phyloP scores from a whole-genome alignment of 345 rosid species.

The Populus davidiana region DNA sequence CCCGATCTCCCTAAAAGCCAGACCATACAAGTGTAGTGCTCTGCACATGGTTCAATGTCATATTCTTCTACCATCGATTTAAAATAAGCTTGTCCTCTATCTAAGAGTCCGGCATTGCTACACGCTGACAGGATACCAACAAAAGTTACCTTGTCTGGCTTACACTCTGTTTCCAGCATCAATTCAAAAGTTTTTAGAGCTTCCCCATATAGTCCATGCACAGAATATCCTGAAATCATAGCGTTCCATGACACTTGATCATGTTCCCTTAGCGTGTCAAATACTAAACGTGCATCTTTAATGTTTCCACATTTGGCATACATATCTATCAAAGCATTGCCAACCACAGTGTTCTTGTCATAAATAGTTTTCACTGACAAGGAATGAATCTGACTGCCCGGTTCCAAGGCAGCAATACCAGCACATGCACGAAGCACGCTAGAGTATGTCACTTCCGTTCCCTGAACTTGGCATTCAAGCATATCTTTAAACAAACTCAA shows the following conservation, averaged over 20 bases:
- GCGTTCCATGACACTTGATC: conserved; percentile 74
- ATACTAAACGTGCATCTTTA: conserved; percentile 51
- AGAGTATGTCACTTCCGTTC: conserved; percentile 83
- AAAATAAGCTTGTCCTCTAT: conserved; percentile 60
- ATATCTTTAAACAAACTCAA: conserved; percentile 56
- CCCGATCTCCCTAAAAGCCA: conserved; percentile 81
- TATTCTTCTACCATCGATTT: conserved; percentile 62
- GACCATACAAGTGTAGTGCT: conserved; percentile 84
- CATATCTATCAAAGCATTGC: conserved; percentile 84
- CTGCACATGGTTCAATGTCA: conserved; percentile 66
- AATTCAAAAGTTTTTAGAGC: conserved; percentile 51
- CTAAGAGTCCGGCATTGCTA: conserved; percentile 67
- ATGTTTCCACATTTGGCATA: conserved; percentile 89
- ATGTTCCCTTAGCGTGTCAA: conserved; percentile 43
- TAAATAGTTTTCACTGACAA: conserved; percentile 53
- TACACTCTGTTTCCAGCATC: conserved; percentile 57
- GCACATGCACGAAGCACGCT: conserved; percentile 72
- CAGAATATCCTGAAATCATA: conserved; percentile 80
- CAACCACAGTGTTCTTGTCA: conserved; percentile 48
- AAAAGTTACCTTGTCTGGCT: conserved; percentile 64
- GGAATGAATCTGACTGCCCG: conserved; percentile 69
- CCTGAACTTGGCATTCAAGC: conserved; percentile 42
- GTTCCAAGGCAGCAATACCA: conserved; percentile 67
- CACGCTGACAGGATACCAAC: conserved; percentile 81
- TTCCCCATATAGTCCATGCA: conserved; percentile 60